Evolutionary conservation across 2,329 filamentous ascomycete species (phyloP).

Genomic region (Byssothecium circinans): DNA sequence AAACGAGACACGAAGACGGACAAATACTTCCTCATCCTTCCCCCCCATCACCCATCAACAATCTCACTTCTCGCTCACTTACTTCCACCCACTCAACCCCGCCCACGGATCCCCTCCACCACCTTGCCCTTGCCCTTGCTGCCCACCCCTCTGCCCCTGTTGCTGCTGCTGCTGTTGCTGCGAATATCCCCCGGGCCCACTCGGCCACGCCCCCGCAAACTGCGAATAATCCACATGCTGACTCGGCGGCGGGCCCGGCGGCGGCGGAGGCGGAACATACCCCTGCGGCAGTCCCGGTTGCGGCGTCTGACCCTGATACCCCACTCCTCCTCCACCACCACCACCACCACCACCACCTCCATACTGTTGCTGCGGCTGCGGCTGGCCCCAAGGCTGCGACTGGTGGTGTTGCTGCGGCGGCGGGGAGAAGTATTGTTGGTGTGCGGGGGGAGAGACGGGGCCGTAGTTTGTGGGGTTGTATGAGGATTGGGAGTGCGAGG

Average conservation of each 20-base stretch:
- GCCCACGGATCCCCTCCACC: constrained; percentile 64
- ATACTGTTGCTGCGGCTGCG: constrained; percentile 50
- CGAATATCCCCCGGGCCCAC: constrained; percentile 60
- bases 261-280: constrained; percentile 68
- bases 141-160: constrained; percentile 18
- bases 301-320: constrained; percentile 46
- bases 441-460: constrained; percentile 56
- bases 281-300: constrained; percentile 59
- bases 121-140: constrained; percentile 34
- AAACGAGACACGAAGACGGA: too few species aligned
- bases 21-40: too few species aligned
- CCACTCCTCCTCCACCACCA: too few species aligned
- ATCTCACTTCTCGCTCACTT: too few species aligned
- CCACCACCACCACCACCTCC: constrained; percentile 54
- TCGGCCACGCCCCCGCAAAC: constrained; percentile 42
- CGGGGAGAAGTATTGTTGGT: constrained; percentile 58
- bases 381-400: constrained; percentile 59
- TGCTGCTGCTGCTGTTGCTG: constrained; percentile 28
- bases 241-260: constrained; percentile 63
- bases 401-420: constrained; percentile 43
- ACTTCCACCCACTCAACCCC: constrained; percentile 71
- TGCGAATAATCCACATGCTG: constrained; percentile 56
- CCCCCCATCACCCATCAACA: not conserved
- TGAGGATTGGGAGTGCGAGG: constrained; percentile 26
- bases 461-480: constrained; percentile 54